Evolutionary conservation across 208 protist genomes (phyloP).

Genomic region (Crithidia fasciculata): DNA sequence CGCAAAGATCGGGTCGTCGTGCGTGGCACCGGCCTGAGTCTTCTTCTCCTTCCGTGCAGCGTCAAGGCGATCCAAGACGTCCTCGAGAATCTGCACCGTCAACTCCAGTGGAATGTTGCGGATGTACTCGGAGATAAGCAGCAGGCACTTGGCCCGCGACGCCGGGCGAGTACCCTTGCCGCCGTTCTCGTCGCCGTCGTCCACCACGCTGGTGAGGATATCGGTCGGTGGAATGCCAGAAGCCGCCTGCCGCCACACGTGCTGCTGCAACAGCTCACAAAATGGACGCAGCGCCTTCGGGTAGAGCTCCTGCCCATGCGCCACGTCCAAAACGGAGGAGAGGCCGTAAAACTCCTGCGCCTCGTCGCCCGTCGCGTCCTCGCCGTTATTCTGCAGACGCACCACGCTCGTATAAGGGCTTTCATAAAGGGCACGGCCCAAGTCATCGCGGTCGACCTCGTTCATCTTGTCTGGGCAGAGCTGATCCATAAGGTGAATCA

Average conservation of each 20-base stretch:
- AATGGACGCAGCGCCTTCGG: conserved; percentile 46
- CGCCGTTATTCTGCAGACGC: conserved; percentile 60
- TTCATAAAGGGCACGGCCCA: conserved; percentile 60
- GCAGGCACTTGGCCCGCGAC: conserved; percentile 59
- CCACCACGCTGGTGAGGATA: conserved; percentile 50
- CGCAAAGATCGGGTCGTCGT: conserved; percentile 38
- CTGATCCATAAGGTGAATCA: conserved; percentile 88
- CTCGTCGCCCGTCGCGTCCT: conserved; percentile 53
- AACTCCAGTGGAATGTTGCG: conserved; percentile 85
- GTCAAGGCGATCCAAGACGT: conserved; percentile 65
- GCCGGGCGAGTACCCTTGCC: neutral
- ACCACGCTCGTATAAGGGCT: conserved; percentile 84
- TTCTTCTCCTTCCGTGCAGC: conserved; percentile 10
- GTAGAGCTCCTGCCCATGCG: conserved; percentile 50
- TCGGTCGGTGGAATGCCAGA: conserved; percentile 75
- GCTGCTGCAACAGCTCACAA: conserved; percentile 49
- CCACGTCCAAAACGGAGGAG: conserved; percentile 68
- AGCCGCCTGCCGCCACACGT: conserved; percentile 70
- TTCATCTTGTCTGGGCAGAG: conserved; percentile 85
- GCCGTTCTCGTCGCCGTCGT: conserved; percentile 7
- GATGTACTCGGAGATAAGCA: conserved; percentile 86
- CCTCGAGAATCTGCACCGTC: conserved; percentile 73
- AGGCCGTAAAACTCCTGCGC: conserved; percentile 86
- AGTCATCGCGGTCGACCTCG: conserved; percentile 84
- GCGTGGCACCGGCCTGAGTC: conserved; percentile 8